A percentile compares a stretch with the other conserved stretches of the same genome.
Conservation (phyloP, 768 basidiomycete species). For the Jaapia argillacea region DNA sequence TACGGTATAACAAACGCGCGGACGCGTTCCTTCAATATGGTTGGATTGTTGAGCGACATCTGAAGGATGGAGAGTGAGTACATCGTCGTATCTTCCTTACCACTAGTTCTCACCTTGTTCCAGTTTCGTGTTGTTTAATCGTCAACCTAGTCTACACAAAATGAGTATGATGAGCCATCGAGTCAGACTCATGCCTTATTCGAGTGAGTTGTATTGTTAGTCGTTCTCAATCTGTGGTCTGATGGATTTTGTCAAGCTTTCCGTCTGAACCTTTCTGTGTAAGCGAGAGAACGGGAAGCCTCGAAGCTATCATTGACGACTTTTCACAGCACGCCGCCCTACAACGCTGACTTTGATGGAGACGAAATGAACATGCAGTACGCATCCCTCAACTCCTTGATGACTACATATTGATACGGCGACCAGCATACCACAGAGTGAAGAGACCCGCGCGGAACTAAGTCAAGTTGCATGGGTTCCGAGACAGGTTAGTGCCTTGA, state of each 20-base stretch:
- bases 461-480: conserved; percentile 98
- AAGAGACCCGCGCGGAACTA: conserved; percentile 97
- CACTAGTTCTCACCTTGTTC: not conserved
- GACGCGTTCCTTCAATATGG: conserved; percentile 96
- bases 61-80: conserved; percentile 96
- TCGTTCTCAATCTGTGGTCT: conserved; percentile 3
- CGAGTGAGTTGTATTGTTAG: conserved; percentile 57
- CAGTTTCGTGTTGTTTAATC: conserved; percentile 92
- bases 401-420: conserved; percentile 6
- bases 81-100: not conserved
- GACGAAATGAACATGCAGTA: conserved; percentile 99
- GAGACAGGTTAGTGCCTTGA: conserved; percentile 54
- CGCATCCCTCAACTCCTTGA: conserved; percentile 23
- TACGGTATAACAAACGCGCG: conserved; percentile 92
- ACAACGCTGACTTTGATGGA: conserved; percentile 99
- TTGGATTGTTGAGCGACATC: conserved; percentile 96
- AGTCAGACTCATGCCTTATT: conserved; percentile 95
- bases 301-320: conserved; percentile 17
- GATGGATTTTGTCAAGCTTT: conserved; percentile 51
- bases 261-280: conserved; percentile 96
- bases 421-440: conserved; percentile 87
- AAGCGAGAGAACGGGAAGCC: conserved; percentile 27
- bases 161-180: conserved; percentile 99
- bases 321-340: conserved; percentile 73
- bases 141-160: conserved; percentile 96